phyloP scores from a whole-genome alignment of 2,329 filamentous ascomycete genomes.

The Trichoderma pleuroti region DNA sequence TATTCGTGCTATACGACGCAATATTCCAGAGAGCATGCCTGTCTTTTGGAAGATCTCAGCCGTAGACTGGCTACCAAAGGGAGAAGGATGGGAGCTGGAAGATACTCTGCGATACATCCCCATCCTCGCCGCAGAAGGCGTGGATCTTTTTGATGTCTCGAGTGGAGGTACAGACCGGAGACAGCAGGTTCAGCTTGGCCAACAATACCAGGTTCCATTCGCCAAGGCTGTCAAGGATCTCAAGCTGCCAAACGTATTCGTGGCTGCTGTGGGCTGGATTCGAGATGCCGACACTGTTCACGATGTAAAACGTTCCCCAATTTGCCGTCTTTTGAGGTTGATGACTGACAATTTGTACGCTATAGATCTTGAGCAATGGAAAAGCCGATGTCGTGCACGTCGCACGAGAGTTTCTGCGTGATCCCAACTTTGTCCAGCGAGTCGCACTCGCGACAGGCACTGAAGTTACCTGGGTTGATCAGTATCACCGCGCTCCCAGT shows the following conservation, averaged over 20 bases:
- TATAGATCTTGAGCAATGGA: not conserved
- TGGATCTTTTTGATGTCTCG: not conserved
- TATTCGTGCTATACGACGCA: not conserved
- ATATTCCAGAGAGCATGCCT: not conserved
- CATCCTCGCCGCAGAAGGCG: not conserved
- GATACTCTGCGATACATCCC: not conserved
- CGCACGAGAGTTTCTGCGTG: not conserved
- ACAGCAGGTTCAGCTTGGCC: not conserved
- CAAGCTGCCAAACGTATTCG: not conserved
- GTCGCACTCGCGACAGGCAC: not conserved
- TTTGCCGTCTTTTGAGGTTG: not conserved
- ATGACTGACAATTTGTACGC: not conserved
- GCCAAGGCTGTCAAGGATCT: not conserved
- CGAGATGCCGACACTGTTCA: not conserved
- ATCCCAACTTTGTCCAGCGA: not conserved
- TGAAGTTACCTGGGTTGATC: not conserved
- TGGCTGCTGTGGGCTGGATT: not conserved
- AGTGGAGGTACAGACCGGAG: not conserved
- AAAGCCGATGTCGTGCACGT: not conserved
- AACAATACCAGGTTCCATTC: not conserved
- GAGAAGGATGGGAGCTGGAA: not conserved
- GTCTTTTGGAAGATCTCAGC: not conserved
- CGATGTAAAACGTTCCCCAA: not conserved
- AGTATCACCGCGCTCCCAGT: not conserved
- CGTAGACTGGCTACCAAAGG: not conserved